Conservation (phyloP, 148 eudicot genomes). For the Camellia japonica region DNA sequence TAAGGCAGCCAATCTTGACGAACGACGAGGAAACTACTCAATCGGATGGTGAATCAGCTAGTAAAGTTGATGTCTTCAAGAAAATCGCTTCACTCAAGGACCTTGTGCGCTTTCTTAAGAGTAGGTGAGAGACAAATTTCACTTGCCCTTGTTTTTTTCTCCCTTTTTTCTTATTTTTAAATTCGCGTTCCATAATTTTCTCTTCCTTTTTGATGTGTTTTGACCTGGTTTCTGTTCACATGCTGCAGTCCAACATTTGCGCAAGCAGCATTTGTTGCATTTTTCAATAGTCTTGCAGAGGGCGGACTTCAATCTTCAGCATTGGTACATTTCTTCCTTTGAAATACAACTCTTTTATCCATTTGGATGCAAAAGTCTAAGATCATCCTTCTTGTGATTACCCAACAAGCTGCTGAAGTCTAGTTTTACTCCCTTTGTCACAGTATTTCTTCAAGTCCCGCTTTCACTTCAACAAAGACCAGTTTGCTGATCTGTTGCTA, state of each 20-base stretch:
- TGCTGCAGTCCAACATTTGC: conserved; percentile 52
- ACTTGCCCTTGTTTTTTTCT: too few relatives aligned
- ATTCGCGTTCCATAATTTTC: background rate
- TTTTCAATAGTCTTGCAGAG: conserved; percentile 58
- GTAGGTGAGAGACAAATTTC: conserved; percentile 38
- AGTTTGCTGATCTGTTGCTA: conserved; percentile 70
- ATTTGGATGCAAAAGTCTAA: background rate
- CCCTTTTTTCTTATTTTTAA: too few relatives aligned
- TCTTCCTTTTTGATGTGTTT: background rate
- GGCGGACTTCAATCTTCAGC: conserved; percentile 56
- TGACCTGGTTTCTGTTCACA: conserved; percentile 1
- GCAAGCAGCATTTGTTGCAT: conserved; percentile 52
- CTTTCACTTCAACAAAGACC: conserved; percentile 72
- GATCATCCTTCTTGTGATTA: background rate
- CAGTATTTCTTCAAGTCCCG: conserved; percentile 79
- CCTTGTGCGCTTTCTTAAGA: conserved; percentile 41
- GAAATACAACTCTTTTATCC: background rate
- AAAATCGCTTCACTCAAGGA: conserved; percentile 44
- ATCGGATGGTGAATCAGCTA: conserved; percentile 20
- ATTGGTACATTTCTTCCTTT: conserved; percentile 37
- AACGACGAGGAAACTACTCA: conserved; percentile 7
- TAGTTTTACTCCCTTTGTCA: conserved; percentile 14
- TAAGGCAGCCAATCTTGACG: conserved; percentile 35
- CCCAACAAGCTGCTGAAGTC: background rate
- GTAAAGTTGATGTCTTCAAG: conserved; percentile 25